Evolutionary conservation across 129 eudicot species (phyloP), one percentile per base, ranked within the genome.

Genomic region (Centrapalus pauciflorus): DNA sequence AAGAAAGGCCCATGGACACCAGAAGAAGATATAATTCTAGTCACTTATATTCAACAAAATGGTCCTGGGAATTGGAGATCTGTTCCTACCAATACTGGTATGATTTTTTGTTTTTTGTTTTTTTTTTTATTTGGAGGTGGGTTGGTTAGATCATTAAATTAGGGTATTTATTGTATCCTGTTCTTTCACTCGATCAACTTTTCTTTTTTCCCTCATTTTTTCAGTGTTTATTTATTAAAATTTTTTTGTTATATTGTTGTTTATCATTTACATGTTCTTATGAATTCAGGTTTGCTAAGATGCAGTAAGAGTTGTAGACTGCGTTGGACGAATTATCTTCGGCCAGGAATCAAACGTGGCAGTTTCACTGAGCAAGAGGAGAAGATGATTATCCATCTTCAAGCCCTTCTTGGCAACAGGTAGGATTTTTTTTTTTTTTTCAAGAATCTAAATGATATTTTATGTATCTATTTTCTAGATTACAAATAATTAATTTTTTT

Each of bases 41-140:
- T 80, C 27, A 69, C 86, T 30, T 80, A 80, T 69, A 77, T 84
- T 67, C 90, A 84, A 74, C 77, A 84, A 59, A 57, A 80, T 77
- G 90, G 90, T n/a, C 90, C 90, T 70, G 90, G 86, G n/a, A 84
- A 84, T 60, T 84, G 90, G 90, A 77, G 86, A 58, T 71, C 81
- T 52, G 83, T 84, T 73, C 90, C 90, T 28, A 45, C 81, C 52
- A 84, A 80, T 74, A 84, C 90, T 67, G 86, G 90, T 79, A 78
- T 28, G 10, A 8, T 32, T 63, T 5, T n/a, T 54, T 35, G 24
- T 5, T 55, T 65, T n/a, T 64, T 4, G 1, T 51, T 35, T 9
- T 48, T 14, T 27, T 27, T 12, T 26, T 37, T 61, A 2, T 67
- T 67, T 62, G 30, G 67, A 61, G 71, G 66, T 25, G 61, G 72